phyloP scores from a whole-genome alignment of 805 yeast genomes.

The Kodamaea fukazawae region DNA sequence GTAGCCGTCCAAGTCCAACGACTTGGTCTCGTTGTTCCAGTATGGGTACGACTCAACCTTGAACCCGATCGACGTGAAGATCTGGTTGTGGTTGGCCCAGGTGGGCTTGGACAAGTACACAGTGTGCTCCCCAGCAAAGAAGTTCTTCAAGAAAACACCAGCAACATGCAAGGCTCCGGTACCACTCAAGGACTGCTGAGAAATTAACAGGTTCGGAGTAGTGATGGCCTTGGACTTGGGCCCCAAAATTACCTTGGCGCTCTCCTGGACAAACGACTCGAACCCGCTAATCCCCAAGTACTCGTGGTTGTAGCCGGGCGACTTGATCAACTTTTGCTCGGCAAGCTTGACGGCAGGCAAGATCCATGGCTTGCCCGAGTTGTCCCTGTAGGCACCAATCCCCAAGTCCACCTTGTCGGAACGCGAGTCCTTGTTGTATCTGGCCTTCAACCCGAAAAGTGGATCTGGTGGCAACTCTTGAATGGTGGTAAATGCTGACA shows the following conservation, averaged over 20 bases:
- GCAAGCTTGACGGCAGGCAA: slow-evolving; percentile 68
- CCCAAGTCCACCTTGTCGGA: slow-evolving; percentile 77
- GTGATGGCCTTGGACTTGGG: slow-evolving; percentile 49
- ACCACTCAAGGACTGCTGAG: slow-evolving; percentile 79
- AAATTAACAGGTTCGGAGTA: slow-evolving; percentile 48
- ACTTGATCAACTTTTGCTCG: slow-evolving; percentile 58
- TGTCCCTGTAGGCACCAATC: slow-evolving; percentile 76
- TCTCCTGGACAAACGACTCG: slow-evolving; percentile 62
- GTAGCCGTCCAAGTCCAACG: slow-evolving; percentile 70
- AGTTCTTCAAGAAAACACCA: slow-evolving; percentile 61
- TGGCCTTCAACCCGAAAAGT: slow-evolving; percentile 73
- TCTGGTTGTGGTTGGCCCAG: slow-evolving; percentile 95
- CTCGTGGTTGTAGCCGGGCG: slow-evolving; percentile 75
- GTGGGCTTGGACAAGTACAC: slow-evolving; percentile 85
- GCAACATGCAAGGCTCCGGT: slow-evolving; percentile 91
- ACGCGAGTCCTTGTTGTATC: slow-evolving; percentile 58
- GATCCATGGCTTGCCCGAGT: slow-evolving; percentile 68
- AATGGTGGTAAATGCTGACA: slow-evolving; percentile 49
- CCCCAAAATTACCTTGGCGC: slow-evolving; percentile 74
- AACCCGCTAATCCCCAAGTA: slow-evolving; percentile 82
- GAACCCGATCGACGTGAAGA: slow-evolving; percentile 70
- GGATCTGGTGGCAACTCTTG: slow-evolving; percentile 81
- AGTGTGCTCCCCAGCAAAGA: slow-evolving; percentile 41
- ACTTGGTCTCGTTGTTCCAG: slow-evolving; percentile 73
- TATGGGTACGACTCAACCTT: slow-evolving; percentile 73